Conservation (phyloP, 208 protist genomes). For the Acanthamoeba divionensis region DNA sequence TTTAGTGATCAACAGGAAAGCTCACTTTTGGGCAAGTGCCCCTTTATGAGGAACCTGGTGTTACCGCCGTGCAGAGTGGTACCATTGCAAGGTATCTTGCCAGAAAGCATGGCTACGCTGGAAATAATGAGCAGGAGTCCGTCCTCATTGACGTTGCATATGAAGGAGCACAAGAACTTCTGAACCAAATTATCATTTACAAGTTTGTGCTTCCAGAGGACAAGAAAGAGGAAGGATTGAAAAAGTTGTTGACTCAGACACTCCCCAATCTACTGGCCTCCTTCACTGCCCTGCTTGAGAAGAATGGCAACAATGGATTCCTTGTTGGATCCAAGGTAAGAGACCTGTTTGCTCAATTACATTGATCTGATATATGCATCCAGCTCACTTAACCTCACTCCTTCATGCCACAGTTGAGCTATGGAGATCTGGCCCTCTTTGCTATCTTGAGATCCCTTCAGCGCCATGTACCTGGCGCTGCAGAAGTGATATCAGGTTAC, state of each 20-base stretch:
- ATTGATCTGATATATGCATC: too few relatives aligned
- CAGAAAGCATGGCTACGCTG: not conserved
- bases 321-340: conserved; percentile 30
- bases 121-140: not conserved
- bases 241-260: not conserved
- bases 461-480: not conserved
- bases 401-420: too few relatives aligned
- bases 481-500: not conserved
- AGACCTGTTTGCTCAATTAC: too few relatives aligned
- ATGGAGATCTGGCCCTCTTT: not conserved
- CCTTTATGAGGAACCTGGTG: conserved; percentile 5
- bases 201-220: not conserved
- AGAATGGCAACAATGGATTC: conserved; percentile 36
- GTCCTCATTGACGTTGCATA: not conserved
- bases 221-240: not conserved
- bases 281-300: not conserved
- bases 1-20: too few relatives aligned
- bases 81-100: not conserved
- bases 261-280: not conserved
- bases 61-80: not conserved
- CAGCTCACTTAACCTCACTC: too few relatives aligned
- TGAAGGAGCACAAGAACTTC: not conserved
- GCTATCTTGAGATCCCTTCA: not conserved
- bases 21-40: conserved; percentile 29
- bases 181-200: too few relatives aligned